Base-by-base conservation (phyloP, 2,329 filamentous ascomycete species). In the Falciphora oryzae region DNA sequence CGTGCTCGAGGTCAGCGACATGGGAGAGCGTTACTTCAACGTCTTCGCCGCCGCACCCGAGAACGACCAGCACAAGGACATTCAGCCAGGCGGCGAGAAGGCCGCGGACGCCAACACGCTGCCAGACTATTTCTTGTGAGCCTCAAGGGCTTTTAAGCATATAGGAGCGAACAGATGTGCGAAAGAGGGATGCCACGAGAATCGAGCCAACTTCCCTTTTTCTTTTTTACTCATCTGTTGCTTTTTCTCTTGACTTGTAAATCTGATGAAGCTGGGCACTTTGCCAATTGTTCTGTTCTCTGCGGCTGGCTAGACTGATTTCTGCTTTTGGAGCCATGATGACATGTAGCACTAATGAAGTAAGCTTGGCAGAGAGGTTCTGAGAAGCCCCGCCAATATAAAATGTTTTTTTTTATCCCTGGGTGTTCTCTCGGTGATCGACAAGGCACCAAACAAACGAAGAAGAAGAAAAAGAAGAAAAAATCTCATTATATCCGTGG, bases 21-120 rank as follows among this genome's bases (percentile, higher is more conserved):
- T 89, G 0, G 94, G 95, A 53, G 93, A 97, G 77, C 84, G 94
- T 66, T 97, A 92, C 77, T 99, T 98, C 81, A 99, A 99, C 75
- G 93, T 98, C 29, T 99, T 99, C 75, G 92, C 96, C 65, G 95
- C 95, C 4, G 94, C 95, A 32, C 95, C 95, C 2, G 95, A 99
- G 76, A 97, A 99, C 72, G 94, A 98, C 75, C 79, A 89, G 70
- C 91, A 96, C 74, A 91, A 96, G 73, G 93, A 97, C 74, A 84
- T 90, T 72, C 92, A 95, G 75, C 85, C 89, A 66, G 63, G 87
- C 66, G 84, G 85, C 71, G 92, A 95, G 65, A 93, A 93, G 77
- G 74, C 79, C n/a, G 82, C 81, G 2, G 86, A 88, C 67, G 83
- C 83, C 2, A 87, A 79, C 64, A 79, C 83, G 74, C 75, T 95